Conservation (phyloP, 2,329 filamentous ascomycete species). For the Huntiella decipiens region DNA sequence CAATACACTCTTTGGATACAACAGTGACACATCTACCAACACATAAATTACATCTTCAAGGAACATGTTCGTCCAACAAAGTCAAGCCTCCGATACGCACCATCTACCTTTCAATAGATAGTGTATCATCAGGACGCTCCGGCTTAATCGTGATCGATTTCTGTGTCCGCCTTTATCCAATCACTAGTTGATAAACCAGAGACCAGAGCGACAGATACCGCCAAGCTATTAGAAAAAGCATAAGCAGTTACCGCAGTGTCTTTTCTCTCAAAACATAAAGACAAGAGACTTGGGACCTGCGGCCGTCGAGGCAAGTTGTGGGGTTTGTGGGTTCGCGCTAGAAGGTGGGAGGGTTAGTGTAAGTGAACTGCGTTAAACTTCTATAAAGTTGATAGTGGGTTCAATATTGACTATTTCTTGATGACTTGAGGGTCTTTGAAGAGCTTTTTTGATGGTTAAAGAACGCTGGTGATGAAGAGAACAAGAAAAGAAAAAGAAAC, state of each 20-base stretch:
- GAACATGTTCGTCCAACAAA: conserved; percentile 68
- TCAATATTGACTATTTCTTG: too few relatives aligned
- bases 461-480: too few relatives aligned
- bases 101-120: conserved; percentile 52
- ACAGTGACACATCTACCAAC: background rate
- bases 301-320: conserved; percentile 33
- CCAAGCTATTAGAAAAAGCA: conserved; percentile 46
- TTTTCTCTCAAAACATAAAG: conserved; percentile 1
- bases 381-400: too few relatives aligned
- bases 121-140: conserved; percentile 79
- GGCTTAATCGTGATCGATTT: conserved; percentile 86
- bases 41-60: background rate
- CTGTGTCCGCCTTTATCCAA: conserved; percentile 24
- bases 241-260: conserved; percentile 41
- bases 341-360: too few relatives aligned
- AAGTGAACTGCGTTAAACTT: too few relatives aligned
- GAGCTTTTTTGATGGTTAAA: too few relatives aligned
- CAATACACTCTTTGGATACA: background rate
- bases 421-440: too few relatives aligned
- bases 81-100: conserved; percentile 91
- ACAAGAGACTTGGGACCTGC: conserved; percentile 16
- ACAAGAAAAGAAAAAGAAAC: too few relatives aligned
- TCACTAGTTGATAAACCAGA: background rate
- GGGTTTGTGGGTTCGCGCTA: too few relatives aligned
- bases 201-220: conserved; percentile 51